Conservation (phyloP, 441 rosid species). For the Manihot esculenta region DNA sequence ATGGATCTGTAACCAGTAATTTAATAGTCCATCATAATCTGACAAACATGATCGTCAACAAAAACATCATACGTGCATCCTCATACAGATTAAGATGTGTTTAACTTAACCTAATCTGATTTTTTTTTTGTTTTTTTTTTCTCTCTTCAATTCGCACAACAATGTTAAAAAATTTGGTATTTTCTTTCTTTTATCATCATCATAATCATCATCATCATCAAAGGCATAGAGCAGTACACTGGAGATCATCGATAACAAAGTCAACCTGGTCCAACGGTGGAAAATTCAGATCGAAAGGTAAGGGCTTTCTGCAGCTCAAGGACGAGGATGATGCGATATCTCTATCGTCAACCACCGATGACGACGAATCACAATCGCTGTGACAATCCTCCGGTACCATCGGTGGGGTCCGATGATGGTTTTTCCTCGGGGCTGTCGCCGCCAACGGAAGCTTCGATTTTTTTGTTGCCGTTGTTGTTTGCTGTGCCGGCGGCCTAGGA, state of each 20-base stretch:
- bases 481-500: constrained; percentile 41
- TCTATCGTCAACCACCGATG: constrained; percentile 73
- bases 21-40: too few relatives aligned
- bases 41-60: too few relatives aligned
- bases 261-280: constrained; percentile 79
- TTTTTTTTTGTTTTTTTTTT: background rate
- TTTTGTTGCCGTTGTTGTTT: constrained; percentile 19
- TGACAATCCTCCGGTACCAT: constrained; percentile 72
- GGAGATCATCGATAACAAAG: constrained; percentile 59
- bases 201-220: constrained; percentile 43
- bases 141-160: constrained; percentile 31
- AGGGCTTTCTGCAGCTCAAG: constrained; percentile 26
- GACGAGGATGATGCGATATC: constrained; percentile 37
- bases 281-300: constrained; percentile 82
- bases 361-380: constrained; percentile 95
- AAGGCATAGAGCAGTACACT: constrained; percentile 76
- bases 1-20: too few relatives aligned
- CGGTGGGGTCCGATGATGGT: constrained; percentile 55
- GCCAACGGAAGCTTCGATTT: constrained; percentile 24
- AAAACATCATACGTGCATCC: background rate
- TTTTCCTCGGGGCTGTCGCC: constrained; percentile 33
- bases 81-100: constrained; percentile 37
- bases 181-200: constrained; percentile 12
- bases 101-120: constrained; percentile 32
- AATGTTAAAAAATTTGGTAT: constrained; percentile 20